Evolutionary conservation across 2,329 filamentous ascomycete genomes (phyloP).

Genomic region (Daldinia sp.): DNA sequence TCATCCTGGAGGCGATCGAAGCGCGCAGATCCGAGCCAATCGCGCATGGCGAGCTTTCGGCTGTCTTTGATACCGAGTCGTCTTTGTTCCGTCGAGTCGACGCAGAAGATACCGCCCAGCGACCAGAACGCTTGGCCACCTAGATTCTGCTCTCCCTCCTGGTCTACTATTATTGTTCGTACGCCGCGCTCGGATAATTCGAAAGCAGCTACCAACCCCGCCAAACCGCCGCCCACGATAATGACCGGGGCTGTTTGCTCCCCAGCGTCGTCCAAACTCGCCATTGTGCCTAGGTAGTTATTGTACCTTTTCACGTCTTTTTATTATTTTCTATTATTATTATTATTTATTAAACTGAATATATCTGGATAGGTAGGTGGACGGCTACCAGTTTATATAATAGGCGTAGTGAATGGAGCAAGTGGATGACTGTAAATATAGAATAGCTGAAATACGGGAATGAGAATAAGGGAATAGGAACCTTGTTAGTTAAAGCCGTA

Average conservation of each 20-base stretch:
- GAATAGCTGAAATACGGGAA: background rate
- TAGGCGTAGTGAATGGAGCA: background rate
- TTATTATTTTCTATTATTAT: background rate
- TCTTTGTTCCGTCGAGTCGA: slow-evolving; percentile 65
- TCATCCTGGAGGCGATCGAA: slow-evolving; percentile 63
- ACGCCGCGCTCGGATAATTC: slow-evolving; percentile 61
- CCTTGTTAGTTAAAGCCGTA: background rate
- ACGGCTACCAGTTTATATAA: background rate
- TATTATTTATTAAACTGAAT: background rate
- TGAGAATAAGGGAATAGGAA: background rate
- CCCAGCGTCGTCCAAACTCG: background rate
- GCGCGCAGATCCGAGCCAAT: slow-evolving; percentile 65
- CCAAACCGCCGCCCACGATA: slow-evolving; percentile 64
- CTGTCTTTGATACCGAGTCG: slow-evolving; percentile 66
- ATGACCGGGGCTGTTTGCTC: slow-evolving; percentile 54
- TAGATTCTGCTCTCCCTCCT: slow-evolving; percentile 64
- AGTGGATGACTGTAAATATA: background rate
- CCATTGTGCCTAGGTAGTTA: background rate
- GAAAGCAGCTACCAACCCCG: slow-evolving; percentile 67
- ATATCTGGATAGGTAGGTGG: background rate
- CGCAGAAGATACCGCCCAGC: slow-evolving; percentile 67
- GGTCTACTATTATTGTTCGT: slow-evolving; percentile 63
- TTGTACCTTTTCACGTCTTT: background rate
- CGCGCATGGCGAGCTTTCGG: slow-evolving; percentile 63
- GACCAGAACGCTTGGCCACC: slow-evolving; percentile 73